Conservation (phyloP, 768 basidiomycete species). For the Termitomyces sp. region DNA sequence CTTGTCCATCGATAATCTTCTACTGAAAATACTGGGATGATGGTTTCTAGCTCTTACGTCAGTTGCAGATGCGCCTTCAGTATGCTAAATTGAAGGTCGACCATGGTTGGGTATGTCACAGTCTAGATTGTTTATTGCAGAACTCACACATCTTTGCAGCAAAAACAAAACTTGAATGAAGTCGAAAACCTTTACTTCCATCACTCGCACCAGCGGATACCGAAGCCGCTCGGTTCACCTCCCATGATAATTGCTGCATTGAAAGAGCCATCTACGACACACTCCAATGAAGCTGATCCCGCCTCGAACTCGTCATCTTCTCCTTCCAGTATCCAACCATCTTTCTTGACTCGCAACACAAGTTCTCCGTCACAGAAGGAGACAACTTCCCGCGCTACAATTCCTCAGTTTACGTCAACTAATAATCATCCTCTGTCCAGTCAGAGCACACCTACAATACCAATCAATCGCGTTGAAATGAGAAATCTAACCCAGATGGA, state of each 20-base stretch:
- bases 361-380: slow-evolving; percentile 2
- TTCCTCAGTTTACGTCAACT: background rate
- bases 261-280: slow-evolving; percentile 15
- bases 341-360: slow-evolving; percentile 8
- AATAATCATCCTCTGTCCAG: background rate
- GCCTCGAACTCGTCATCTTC: slow-evolving; percentile 18
- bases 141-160: slow-evolving; percentile 31
- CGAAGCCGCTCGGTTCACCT: slow-evolving; percentile 20
- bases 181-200: slow-evolving; percentile 82
- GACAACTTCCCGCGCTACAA: background rate
- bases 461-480: background rate
- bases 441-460: background rate
- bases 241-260: slow-evolving; percentile 18
- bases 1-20: background rate
- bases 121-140: background rate
- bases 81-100: slow-evolving; percentile 79
- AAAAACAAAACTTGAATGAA: slow-evolving; percentile 75
- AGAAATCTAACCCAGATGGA: slow-evolving; percentile 12
- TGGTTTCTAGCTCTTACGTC: slow-evolving; percentile 53
- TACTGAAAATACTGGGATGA: background rate
- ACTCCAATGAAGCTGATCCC: slow-evolving; percentile 6
- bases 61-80: slow-evolving; percentile 68
- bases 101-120: slow-evolving; percentile 65
- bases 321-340: slow-evolving; percentile 20
- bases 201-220: slow-evolving; percentile 50